These are phyloP conservation scores for Stagonosporopsis vannaccii DNA, from an alignment of 2,329 filamentous ascomycete species.

Conservation along the genomic window DNA sequence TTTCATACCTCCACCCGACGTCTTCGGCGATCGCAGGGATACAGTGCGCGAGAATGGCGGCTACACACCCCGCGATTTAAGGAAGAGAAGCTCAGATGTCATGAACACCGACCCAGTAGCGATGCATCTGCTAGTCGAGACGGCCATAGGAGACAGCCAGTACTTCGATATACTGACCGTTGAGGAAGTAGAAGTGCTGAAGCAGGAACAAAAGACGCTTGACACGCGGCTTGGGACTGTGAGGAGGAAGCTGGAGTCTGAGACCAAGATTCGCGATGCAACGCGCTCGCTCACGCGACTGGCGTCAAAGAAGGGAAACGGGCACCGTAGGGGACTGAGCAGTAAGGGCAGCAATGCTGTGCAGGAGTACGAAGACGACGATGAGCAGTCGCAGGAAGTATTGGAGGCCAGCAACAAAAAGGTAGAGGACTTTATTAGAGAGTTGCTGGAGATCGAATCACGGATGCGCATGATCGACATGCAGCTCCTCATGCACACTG, in stretches of 20 bases:
- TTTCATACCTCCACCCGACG: conserved; percentile 49
- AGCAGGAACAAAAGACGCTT: conserved; percentile 81
- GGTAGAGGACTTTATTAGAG: conserved; percentile 83
- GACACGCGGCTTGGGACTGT: conserved; percentile 81
- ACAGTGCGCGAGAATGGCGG: conserved; percentile 35
- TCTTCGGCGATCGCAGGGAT: conserved; percentile 45
- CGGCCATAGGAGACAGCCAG: conserved; percentile 86
- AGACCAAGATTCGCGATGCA: conserved; percentile 93
- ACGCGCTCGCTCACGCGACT: conserved; percentile 85
- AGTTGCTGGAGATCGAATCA: conserved; percentile 83
- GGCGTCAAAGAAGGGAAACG: conserved; percentile 66
- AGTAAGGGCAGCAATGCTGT: conserved; percentile 53
- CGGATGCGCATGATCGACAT: conserved; percentile 74
- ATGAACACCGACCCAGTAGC: conserved; percentile 68
- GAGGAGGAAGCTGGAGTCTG: conserved; percentile 82
- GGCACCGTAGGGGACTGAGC: conserved; percentile 60
- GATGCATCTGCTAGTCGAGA: conserved; percentile 92
- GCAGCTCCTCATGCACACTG: conserved; percentile 85
- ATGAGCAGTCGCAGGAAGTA: conserved; percentile 71
- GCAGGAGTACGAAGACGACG: conserved; percentile 32
- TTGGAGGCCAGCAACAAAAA: conserved; percentile 76
- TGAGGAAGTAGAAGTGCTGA: conserved; percentile 89
- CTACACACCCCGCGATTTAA: conserved; percentile 39
- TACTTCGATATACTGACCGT: conserved; percentile 85
- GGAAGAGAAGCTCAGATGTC: conserved; percentile 40